Base-by-base conservation (phyloP, 2,329 filamentous ascomycete genomes). In the Trichothecium sympodiale region DNA sequence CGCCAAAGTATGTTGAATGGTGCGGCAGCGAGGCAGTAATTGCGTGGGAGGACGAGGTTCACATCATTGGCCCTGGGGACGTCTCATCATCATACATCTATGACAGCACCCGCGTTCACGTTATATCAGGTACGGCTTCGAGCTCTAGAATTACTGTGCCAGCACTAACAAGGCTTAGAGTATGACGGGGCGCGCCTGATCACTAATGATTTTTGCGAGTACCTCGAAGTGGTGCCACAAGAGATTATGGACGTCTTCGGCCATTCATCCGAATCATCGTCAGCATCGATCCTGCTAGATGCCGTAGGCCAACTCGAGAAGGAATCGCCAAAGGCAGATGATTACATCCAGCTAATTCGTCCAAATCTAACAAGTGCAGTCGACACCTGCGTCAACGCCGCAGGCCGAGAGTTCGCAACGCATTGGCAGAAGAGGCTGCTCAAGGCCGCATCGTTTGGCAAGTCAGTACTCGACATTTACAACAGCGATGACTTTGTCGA, bases 401-500 rank as follows among this genome's bases (percentile, higher is more conserved):
- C 91, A 7, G 91, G 89, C 2, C 80, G 94, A 40, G 91, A 98
- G 56, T 95, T 87, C 54, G 85, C 80, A 48, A 68, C 81, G 2
- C 78, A 89, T 51, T 94, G 88, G 85, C 91, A 98, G 53, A 98
- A 96, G 54, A 78, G 93, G 47, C 68, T 98, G 2, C 69, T 98
- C n/a, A 93, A 93, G 55, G 91, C 91, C 5, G 91, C 91, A 0
- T 96, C 89, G 0, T 96, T 95, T 55, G 91, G 91, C 41, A 98
- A 98, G 57, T 96, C 91, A 0, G 91, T 96, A 0, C 71, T 98
- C 4, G 91, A 96, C 49, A 78, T 96, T 10, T 98, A 96, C 61
- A 95, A 91, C 57, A 95, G 88, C 52, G 91, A 98, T 51, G 89
- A 98, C 45, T 98, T 96, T 59, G 91, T 98, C 36, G 89, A 96